phyloP scores from a whole-genome alignment of 805 yeast species.

The Sugiyamaella americana region DNA sequence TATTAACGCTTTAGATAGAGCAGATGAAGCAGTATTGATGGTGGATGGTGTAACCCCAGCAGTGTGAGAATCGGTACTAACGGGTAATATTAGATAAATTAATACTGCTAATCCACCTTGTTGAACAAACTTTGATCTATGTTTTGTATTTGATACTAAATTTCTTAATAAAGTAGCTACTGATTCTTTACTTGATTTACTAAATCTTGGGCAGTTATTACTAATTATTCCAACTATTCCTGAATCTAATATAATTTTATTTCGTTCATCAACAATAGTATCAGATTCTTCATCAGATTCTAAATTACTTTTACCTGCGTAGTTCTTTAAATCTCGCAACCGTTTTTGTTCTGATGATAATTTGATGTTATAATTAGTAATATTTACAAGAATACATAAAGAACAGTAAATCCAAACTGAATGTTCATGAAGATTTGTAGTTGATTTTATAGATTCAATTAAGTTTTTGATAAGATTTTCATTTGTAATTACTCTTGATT shows the following conservation, averaged over 20 bases:
- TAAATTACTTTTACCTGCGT: conserved; percentile 27
- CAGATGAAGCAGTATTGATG: conserved; percentile 24
- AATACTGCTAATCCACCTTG: conserved; percentile 34
- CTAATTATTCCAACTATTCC: conserved; percentile 24
- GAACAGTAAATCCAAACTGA: conserved; percentile 30
- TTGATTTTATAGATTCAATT: background rate
- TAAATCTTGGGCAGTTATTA: conserved; percentile 19
- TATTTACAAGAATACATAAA: conserved; percentile 27
- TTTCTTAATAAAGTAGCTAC: conserved; percentile 27
- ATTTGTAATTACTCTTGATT: conserved; percentile 21
- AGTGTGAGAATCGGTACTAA: background rate
- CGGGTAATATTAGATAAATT: conserved; percentile 25
- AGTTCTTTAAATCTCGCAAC: conserved; percentile 23
- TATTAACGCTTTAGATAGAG: conserved; percentile 33
- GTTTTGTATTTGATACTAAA: conserved; percentile 25
- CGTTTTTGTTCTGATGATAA: conserved; percentile 28
- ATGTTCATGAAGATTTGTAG: conserved; percentile 9
- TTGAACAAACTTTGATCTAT: conserved; percentile 26
- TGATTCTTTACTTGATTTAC: conserved; percentile 22
- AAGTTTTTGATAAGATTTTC: background rate
- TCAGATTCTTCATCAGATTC: conserved; percentile 19
- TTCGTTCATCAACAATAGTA: conserved; percentile 20
- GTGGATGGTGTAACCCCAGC: conserved; percentile 18
- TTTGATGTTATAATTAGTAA: conserved; percentile 30
- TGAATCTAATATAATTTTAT: conserved; percentile 25